phyloP scores from a whole-genome alignment of 768 basidiomycete species.

The Trametopsis cervina region DNA sequence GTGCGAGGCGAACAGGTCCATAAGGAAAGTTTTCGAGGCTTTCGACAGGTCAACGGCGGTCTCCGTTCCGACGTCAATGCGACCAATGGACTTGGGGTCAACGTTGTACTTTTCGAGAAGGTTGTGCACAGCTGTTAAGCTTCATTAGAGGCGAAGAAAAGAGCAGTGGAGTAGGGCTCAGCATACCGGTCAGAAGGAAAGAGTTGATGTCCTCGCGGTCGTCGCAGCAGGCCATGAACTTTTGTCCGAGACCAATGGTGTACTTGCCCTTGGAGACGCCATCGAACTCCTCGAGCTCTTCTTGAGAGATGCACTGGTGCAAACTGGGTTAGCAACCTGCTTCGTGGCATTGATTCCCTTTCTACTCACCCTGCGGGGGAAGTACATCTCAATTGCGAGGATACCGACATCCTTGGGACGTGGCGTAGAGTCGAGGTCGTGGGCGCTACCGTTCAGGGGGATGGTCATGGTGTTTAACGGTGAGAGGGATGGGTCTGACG shows the following conservation, averaged over 20 bases:
- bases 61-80: slow-evolving; percentile 97
- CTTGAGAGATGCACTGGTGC: slow-evolving; percentile 86
- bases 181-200: slow-evolving; percentile 85
- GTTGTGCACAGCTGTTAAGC: slow-evolving; percentile 65
- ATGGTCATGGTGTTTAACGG: slow-evolving; percentile 18
- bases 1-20: slow-evolving; percentile 92
- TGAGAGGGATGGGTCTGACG: background rate
- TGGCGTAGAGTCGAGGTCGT: slow-evolving; percentile 21
- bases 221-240: slow-evolving; percentile 98
- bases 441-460: slow-evolving; percentile 18
- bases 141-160: background rate
- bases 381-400: slow-evolving; percentile 91
- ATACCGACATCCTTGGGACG: slow-evolving; percentile 94
- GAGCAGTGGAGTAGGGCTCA: background rate
- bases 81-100: slow-evolving; percentile 94
- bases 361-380: slow-evolving; percentile 74
- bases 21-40: slow-evolving; percentile 94
- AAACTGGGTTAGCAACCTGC: background rate
- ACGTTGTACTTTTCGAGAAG: slow-evolving; percentile 92
- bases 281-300: slow-evolving; percentile 90
- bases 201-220: slow-evolving; percentile 99
- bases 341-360: background rate
- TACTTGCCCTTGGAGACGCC: slow-evolving; percentile 95
- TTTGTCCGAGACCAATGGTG: slow-evolving; percentile 96
- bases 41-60: slow-evolving; percentile 99